Conservation (phyloP, 768 basidiomycete genomes). For the Hypsizygus marmoreus region DNA sequence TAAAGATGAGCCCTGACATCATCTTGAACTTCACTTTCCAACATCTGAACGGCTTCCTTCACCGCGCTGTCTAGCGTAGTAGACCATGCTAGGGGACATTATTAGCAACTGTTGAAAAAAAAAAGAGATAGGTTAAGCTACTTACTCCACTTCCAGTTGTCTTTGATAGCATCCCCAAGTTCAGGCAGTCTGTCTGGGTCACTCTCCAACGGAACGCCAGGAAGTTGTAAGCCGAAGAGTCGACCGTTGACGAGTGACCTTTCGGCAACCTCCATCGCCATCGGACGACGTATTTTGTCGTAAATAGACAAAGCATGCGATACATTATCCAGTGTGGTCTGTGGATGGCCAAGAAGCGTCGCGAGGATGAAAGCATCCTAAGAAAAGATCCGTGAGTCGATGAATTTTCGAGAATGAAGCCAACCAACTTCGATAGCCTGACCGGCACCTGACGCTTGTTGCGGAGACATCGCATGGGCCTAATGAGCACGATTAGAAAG, state of each 20-base stretch:
- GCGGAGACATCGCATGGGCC: slow-evolving; percentile 14
- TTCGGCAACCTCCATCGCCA: slow-evolving; percentile 29
- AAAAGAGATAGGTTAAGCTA: background rate
- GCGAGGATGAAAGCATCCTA: slow-evolving; percentile 18
- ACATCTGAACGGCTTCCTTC: slow-evolving; percentile 5
- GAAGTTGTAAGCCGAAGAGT: slow-evolving; percentile 26
- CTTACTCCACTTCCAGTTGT: slow-evolving; percentile 32
- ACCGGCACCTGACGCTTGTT: slow-evolving; percentile 12
- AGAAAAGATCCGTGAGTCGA: background rate
- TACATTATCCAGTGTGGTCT: slow-evolving; percentile 23
- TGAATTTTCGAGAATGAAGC: background rate
- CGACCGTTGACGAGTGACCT: slow-evolving; percentile 29
- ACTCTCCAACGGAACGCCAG: slow-evolving; percentile 19
- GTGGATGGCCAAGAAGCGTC: slow-evolving; percentile 16
- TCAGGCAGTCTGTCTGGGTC: slow-evolving; percentile 21
- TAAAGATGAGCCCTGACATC: slow-evolving; percentile 4
- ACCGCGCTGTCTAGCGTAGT: slow-evolving; percentile 11
- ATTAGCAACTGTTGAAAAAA: too few species aligned
- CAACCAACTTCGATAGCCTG: slow-evolving; percentile 10
- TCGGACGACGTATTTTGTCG: slow-evolving; percentile 39
- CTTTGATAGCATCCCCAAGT: slow-evolving; percentile 28
- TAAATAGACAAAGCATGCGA: slow-evolving; percentile 34
- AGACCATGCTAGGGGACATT: slow-evolving; percentile 15
- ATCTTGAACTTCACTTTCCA: background rate
- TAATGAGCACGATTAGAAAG: background rate